Evolutionary conservation across 23 red algal genomes (phyloP).

Genomic region (Gracilaria caudata): DNA sequence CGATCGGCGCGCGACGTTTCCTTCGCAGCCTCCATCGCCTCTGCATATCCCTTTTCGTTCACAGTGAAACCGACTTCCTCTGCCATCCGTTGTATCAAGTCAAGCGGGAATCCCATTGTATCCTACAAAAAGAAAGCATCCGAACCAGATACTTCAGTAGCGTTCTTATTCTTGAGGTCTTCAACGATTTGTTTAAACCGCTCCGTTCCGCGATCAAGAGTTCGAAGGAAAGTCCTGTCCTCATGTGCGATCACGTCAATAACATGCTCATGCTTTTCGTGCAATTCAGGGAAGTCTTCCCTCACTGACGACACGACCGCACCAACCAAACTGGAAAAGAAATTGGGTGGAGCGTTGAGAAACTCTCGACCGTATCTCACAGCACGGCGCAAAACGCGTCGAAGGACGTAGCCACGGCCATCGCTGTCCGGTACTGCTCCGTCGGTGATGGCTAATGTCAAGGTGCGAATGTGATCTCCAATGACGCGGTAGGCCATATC

Average conservation of each 20-base stretch:
- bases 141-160: constrained; percentile 56
- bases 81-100: constrained; percentile 91
- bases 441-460: constrained; percentile 82
- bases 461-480: constrained; percentile 90
- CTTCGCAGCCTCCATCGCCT: constrained; percentile 74
- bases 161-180: neutral
- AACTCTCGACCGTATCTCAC: constrained; percentile 82
- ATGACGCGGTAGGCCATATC: constrained; percentile 91
- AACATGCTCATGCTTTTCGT: constrained; percentile 59
- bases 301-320: constrained; percentile 76
- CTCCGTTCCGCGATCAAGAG: constrained; percentile 76
- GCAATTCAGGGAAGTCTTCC: constrained; percentile 53
- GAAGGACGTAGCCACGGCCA: constrained; percentile 92
- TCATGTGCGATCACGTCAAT: constrained; percentile 68
- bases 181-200: constrained; percentile 66
- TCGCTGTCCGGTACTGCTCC: constrained; percentile 84
- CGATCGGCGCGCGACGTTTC: constrained; percentile 75
- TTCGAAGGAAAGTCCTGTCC: constrained; percentile 77
- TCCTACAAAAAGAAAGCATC: constrained; percentile 98
- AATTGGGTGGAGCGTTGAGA: no score
- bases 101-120: constrained; percentile 97
- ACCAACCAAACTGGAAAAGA: no score
- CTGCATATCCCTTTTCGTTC: constrained; percentile 80
- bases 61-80: constrained; percentile 63
- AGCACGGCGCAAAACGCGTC: constrained; percentile 86